Evolutionary conservation across 1,284 basidiomycete genomes (phyloP).

Genomic region (Ustilago vetiveriae): DNA sequence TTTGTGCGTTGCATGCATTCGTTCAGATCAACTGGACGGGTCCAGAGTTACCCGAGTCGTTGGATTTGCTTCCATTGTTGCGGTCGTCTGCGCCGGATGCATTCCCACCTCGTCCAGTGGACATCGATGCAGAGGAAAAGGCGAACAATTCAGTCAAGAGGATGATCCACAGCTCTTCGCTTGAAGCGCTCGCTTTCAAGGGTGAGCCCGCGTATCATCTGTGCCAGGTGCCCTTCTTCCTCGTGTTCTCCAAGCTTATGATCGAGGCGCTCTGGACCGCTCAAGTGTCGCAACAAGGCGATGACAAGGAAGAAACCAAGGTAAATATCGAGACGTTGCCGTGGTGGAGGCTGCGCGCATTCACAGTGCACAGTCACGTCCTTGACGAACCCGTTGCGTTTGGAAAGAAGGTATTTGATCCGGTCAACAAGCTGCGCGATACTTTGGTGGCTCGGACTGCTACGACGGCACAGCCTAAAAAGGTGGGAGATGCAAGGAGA

Average conservation of each 20-base stretch:
- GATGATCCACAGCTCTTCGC: slow-evolving; percentile 73
- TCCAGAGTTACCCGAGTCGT: slow-evolving; percentile 75
- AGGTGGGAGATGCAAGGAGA: neutral
- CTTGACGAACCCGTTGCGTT: slow-evolving; percentile 84
- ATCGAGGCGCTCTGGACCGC: slow-evolving; percentile 70
- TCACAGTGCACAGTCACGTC: slow-evolving; percentile 81
- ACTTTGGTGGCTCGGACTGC: slow-evolving; percentile 26
- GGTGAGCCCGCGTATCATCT: slow-evolving; percentile 98
- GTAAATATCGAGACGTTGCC: slow-evolving; percentile 42
- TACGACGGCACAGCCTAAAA: slow-evolving; percentile 57
- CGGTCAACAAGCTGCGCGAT: slow-evolving; percentile 71
- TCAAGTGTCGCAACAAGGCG: neutral
- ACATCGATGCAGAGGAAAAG: slow-evolving; percentile 67
- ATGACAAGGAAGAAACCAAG: neutral
- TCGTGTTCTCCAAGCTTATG: slow-evolving; percentile 80
- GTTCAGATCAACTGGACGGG: slow-evolving; percentile 97
- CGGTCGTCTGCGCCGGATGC: slow-evolving; percentile 63
- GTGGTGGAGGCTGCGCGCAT: slow-evolving; percentile 80
- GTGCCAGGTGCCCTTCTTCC: slow-evolving; percentile 75
- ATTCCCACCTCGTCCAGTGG: slow-evolving; percentile 71
- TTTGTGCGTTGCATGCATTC: slow-evolving; percentile 87
- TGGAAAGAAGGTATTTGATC: slow-evolving; percentile 70
- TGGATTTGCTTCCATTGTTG: slow-evolving; percentile 65
- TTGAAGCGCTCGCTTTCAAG: slow-evolving; percentile 80
- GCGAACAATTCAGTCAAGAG: slow-evolving; percentile 32